Evolutionary conservation across 2,329 filamentous ascomycete genomes (phyloP).

Genomic region (Pseudocercospora fuligena): DNA sequence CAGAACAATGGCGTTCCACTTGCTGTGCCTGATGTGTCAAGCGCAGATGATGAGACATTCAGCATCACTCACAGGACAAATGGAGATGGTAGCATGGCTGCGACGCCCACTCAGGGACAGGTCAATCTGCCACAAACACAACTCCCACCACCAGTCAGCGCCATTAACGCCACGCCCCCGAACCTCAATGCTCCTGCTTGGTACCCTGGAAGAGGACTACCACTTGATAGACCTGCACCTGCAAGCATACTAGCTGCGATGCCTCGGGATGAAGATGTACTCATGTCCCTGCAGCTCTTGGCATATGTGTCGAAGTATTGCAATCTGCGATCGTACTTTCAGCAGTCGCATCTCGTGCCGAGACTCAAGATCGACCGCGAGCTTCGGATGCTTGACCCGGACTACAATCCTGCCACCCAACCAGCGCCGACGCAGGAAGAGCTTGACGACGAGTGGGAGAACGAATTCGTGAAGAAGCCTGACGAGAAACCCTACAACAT

Average conservation of each 20-base stretch:
- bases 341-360: slow-evolving; percentile 90
- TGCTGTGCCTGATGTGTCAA: slow-evolving; percentile 77
- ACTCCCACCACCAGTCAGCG: slow-evolving; percentile 61
- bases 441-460: slow-evolving; percentile 80
- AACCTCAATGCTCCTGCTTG: slow-evolving; percentile 62
- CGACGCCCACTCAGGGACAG: slow-evolving; percentile 62
- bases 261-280: slow-evolving; percentile 94
- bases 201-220: slow-evolving; percentile 35
- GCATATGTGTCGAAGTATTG: slow-evolving; percentile 99
- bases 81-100: slow-evolving; percentile 80
- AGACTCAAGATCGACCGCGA: slow-evolving; percentile 88
- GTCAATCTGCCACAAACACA: slow-evolving; percentile 37
- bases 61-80: slow-evolving; percentile 88
- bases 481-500: slow-evolving; percentile 67
- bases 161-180: slow-evolving; percentile 76
- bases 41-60: slow-evolving; percentile 86
- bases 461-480: slow-evolving; percentile 68
- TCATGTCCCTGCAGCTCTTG: slow-evolving; percentile 95
- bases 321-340: slow-evolving; percentile 92
- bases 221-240: slow-evolving; percentile 35
- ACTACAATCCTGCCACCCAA: slow-evolving; percentile 52
- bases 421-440: slow-evolving; percentile 54
- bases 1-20: slow-evolving; percentile 71
- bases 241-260: slow-evolving; percentile 83
- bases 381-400: slow-evolving; percentile 76